Evolutionary conservation across 306 rosid species (phyloP).

Genomic region (Quercus cerris): DNA sequence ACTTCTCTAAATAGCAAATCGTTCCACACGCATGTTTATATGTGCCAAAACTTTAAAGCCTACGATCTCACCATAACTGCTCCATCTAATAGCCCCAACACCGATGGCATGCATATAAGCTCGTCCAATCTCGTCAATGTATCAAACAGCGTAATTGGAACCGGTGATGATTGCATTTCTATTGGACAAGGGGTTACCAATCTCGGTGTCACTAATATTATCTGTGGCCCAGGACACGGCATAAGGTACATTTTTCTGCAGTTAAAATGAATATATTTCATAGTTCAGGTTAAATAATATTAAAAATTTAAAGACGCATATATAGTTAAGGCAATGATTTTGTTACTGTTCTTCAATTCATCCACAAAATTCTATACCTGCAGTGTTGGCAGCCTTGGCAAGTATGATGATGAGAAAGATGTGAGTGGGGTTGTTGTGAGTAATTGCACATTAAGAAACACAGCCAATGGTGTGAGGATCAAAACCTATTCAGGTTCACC

Average conservation of each 20-base stretch:
- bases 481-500: not conserved
- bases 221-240: slow-evolving; percentile 86
- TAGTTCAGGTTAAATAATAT: no score
- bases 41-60: slow-evolving; percentile 28
- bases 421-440: not conserved
- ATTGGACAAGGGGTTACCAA: slow-evolving; percentile 38
- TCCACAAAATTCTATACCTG: no score
- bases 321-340: no score
- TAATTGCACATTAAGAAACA: not conserved
- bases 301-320: no score
- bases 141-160: slow-evolving; percentile 35
- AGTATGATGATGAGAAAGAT: not conserved
- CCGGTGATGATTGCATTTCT: slow-evolving; percentile 81
- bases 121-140: slow-evolving; percentile 20
- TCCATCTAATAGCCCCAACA: slow-evolving; percentile 63
- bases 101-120: slow-evolving; percentile 72
- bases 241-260: slow-evolving; percentile 23
- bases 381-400: slow-evolving; percentile 28
- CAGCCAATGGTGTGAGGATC: slow-evolving; percentile 6
- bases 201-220: slow-evolving; percentile 26
- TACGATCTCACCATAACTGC: slow-evolving; percentile 38
- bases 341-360: no score
- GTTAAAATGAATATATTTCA: not conserved
- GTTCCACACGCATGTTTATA: slow-evolving; percentile 44
- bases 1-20: slow-evolving; percentile 52